Conservation (phyloP, 169 alveolate genomes). For the Plasmodium vinckei region DNA sequence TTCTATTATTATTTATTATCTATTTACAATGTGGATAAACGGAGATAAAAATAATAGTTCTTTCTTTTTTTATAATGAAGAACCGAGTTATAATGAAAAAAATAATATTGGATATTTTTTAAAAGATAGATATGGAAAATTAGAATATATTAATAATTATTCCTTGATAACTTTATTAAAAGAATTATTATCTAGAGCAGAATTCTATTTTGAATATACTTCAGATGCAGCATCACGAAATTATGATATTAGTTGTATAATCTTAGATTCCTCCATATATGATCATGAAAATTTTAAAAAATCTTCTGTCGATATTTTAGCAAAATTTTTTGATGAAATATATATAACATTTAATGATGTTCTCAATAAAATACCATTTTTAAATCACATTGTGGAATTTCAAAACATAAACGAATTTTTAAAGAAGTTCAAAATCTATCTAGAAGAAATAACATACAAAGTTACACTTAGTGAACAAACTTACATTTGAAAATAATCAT, state of each 20-base stretch:
- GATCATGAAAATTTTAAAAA: constrained; percentile 46
- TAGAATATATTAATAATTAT: constrained; percentile 40
- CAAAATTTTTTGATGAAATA: constrained; percentile 39
- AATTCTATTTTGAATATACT: constrained; percentile 64
- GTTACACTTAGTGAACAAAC: constrained; percentile 24
- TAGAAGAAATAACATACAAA: constrained; percentile 37
- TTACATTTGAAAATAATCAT: background rate
- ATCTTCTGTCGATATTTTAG: constrained; percentile 38
- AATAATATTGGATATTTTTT: constrained; percentile 45
- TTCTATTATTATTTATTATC: constrained; percentile 35
- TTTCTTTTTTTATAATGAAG: constrained; percentile 64
- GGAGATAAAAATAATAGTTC: constrained; percentile 56
- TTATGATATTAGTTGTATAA: constrained; percentile 68
- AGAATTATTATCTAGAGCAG: constrained; percentile 65
- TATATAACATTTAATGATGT: constrained; percentile 54
- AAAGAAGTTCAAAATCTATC: constrained; percentile 34
- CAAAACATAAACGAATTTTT: constrained; percentile 49
- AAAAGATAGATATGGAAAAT: constrained; percentile 62
- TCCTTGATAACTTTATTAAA: constrained; percentile 57
- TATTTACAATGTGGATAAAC: constrained; percentile 74
- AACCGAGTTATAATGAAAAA: constrained; percentile 51
- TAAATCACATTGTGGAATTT: constrained; percentile 50
- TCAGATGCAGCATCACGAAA: constrained; percentile 71
- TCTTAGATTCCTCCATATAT: constrained; percentile 63
- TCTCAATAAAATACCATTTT: constrained; percentile 24